Conservation (phyloP, 306 rosid species). For the Cicer chorassanicum region DNA sequence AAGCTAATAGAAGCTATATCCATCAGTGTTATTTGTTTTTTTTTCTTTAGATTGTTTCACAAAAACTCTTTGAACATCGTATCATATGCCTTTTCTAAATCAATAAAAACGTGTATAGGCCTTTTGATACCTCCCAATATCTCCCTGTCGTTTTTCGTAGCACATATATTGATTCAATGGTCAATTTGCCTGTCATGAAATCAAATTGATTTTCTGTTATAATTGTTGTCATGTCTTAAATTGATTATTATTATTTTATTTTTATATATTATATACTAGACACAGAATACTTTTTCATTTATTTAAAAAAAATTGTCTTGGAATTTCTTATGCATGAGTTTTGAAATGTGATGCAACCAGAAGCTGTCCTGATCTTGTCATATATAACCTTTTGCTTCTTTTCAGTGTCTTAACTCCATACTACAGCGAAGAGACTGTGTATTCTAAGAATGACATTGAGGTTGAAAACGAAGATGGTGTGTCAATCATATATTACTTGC, state of each 20-base stretch:
- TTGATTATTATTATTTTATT: conserved; percentile 26
- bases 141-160: not conserved
- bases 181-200: not conserved
- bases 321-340: conserved; percentile 27
- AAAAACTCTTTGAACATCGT: not conserved
- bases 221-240: not conserved
- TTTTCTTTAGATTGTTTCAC: conserved; percentile 20
- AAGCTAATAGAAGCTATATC: conserved; percentile 28
- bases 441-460: conserved; percentile 91
- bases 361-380: conserved; percentile 35
- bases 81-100: conserved; percentile 4
- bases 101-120: not conserved
- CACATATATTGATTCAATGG: not conserved
- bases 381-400: conserved; percentile 39
- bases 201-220: not conserved
- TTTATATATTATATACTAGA: conserved; percentile 10
- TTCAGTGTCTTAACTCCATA: conserved; percentile 94
- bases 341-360: conserved; percentile 33
- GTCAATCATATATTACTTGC: conserved; percentile 88
- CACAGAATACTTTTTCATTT: not conserved
- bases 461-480: conserved; percentile 96
- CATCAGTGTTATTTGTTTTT: conserved; percentile 37
- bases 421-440: conserved; percentile 96
- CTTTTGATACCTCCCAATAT: not conserved
- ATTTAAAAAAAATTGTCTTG: not conserved